Percentiles rank a stretch among this genome's conserved stretches.
Evolutionary conservation across 768 basidiomycete genomes (phyloP).

Genomic region (Trametes cinnabarina): DNA sequence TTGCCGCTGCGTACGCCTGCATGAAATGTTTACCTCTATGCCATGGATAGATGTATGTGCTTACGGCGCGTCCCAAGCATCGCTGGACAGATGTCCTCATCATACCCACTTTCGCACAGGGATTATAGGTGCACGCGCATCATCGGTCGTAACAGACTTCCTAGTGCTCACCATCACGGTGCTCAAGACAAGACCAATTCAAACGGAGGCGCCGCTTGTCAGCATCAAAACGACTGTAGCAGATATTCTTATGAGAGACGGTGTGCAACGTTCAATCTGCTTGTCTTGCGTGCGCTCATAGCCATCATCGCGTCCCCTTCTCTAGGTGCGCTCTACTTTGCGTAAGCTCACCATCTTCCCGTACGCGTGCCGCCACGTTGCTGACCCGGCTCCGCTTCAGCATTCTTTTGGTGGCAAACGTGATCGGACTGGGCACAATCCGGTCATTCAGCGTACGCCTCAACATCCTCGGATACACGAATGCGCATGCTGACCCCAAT

Average conservation of each 20-base stretch:
- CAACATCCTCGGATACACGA: no score
- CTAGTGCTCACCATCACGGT: not conserved
- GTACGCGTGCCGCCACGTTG: no score
- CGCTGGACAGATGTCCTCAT: no score
- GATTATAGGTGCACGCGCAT: not conserved
- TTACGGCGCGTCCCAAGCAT: not conserved
- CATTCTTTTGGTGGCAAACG: not conserved
- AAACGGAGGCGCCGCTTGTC: not conserved
- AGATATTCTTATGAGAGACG: conserved; percentile 1
- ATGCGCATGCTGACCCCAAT: no score
- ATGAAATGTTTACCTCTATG: no score
- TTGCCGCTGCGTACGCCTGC: no score
- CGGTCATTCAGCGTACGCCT: not conserved
- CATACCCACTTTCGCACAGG: not conserved
- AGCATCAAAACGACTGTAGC: not conserved
- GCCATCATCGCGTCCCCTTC: not conserved
- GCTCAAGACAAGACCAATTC: not conserved
- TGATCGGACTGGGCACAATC: not conserved
- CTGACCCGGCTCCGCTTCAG: not conserved
- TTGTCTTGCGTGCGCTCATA: not conserved
- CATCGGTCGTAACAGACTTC: not conserved
- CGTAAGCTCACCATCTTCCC: no score
- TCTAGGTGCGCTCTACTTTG: not conserved
- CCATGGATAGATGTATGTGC: not conserved
- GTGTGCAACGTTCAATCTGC: no score